These are phyloP conservation scores for Aspergillus aculeatus DNA, from an alignment of 2,329 filamentous ascomycete genomes.

Conservation along the genomic window DNA sequence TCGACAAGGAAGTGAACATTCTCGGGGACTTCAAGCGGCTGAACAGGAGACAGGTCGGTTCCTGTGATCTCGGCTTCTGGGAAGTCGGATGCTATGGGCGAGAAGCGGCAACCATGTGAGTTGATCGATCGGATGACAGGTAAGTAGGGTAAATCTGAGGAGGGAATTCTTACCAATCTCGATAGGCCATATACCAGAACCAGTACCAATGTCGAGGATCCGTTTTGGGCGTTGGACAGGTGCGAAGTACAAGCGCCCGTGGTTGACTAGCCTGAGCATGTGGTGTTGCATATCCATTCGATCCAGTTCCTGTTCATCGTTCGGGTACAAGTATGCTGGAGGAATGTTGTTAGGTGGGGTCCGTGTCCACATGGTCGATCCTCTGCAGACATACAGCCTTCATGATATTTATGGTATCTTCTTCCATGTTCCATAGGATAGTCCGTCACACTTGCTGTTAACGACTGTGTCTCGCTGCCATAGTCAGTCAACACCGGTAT, in stretches of 20 bases:
- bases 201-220: constrained; percentile 60
- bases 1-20: constrained; percentile 76
- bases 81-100: constrained; percentile 43
- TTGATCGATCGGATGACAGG: constrained; percentile 12
- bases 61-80: constrained; percentile 60
- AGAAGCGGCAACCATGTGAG: constrained; percentile 5
- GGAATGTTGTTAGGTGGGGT: background rate
- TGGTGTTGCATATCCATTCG: constrained; percentile 57
- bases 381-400: constrained; percentile 36
- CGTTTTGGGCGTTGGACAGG: constrained; percentile 47
- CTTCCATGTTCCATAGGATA: constrained; percentile 45
- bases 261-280: constrained; percentile 50
- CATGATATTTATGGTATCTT: constrained; percentile 47
- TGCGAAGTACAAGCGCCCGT: constrained; percentile 47
- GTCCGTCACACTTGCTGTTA: constrained; percentile 45
- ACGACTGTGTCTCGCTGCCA: constrained; percentile 43
- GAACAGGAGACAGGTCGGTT: constrained; percentile 67
- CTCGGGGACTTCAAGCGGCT: constrained; percentile 63
- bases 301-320: constrained; percentile 56
- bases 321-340: constrained; percentile 48
- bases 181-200: constrained; percentile 67
- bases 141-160: constrained; percentile 2
- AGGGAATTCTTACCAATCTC: constrained; percentile 54
- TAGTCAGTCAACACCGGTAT: background rate
- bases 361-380: background rate